phyloP scores from a whole-genome alignment of 2,329 filamentous ascomycete genomes.

The Aspergillus glaucus region DNA sequence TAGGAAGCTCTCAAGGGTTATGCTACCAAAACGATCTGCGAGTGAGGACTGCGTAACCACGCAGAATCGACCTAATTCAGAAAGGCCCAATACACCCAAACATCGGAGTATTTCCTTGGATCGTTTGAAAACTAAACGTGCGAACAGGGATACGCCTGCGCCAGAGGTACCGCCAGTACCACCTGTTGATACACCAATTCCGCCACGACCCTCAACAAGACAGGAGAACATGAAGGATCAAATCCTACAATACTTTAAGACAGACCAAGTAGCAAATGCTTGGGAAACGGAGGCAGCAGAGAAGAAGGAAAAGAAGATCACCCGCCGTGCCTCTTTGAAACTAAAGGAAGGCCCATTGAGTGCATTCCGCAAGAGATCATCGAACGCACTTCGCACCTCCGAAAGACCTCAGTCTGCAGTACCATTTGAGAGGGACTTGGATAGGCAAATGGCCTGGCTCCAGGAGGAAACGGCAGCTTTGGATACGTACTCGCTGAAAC shows the following conservation, averaged over 20 bases:
- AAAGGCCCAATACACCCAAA: slow-evolving; percentile 17
- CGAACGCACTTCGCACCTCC: slow-evolving; percentile 7
- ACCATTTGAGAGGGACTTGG: slow-evolving; percentile 9
- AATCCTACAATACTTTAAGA: slow-evolving; percentile 27
- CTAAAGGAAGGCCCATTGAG: slow-evolving; percentile 23
- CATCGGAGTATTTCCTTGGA: slow-evolving; percentile 22
- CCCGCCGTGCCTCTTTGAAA: slow-evolving; percentile 8
- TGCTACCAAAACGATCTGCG: slow-evolving; percentile 13
- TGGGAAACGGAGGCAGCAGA: slow-evolving; percentile 19
- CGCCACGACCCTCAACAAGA: slow-evolving; percentile 6
- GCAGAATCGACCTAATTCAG: slow-evolving; percentile 20
- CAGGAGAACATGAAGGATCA: slow-evolving; percentile 26
- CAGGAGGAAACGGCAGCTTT: slow-evolving; percentile 19
- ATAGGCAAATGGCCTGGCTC: slow-evolving; percentile 25
- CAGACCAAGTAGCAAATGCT: slow-evolving; percentile 26
- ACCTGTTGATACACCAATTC: slow-evolving; percentile 6
- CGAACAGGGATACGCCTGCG: slow-evolving; percentile 11
- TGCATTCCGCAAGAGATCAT: slow-evolving; percentile 24
- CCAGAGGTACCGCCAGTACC: slow-evolving; percentile 5
- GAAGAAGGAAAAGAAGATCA: slow-evolving; percentile 14
- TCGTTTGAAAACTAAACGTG: slow-evolving; percentile 17
- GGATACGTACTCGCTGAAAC: slow-evolving; percentile 27
- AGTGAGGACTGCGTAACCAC: slow-evolving; percentile 10
- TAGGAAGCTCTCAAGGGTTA: slow-evolving; percentile 19
- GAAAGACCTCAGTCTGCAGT: slow-evolving; percentile 5